Evolutionary conservation across 129 eudicot genomes (phyloP).

Genomic region (Scalesia atractyloides): DNA sequence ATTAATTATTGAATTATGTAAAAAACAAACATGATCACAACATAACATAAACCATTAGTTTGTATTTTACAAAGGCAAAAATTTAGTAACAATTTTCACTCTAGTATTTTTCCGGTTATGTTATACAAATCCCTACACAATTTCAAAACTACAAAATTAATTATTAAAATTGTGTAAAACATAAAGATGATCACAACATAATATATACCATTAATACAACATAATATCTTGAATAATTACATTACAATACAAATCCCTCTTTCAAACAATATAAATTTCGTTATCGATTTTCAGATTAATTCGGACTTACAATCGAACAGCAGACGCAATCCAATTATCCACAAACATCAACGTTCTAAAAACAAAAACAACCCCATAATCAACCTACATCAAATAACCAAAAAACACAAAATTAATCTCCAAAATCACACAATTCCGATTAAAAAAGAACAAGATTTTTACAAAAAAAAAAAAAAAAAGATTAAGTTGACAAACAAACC

Average conservation of each 20-base stretch:
- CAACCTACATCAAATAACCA: slow-evolving; percentile 52
- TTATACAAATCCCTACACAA: too few species aligned
- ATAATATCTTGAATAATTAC: background rate
- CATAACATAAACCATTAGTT: background rate
- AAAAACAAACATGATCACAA: background rate
- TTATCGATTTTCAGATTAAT: background rate
- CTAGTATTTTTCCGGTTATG: too few species aligned
- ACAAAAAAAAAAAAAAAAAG: background rate
- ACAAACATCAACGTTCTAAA: slow-evolving; percentile 93
- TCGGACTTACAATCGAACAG: slow-evolving; percentile 81
- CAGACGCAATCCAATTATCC: slow-evolving; percentile 82
- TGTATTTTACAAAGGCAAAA: slow-evolving; percentile 6
- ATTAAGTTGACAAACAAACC: slow-evolving; percentile 53
- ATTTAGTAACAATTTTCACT: background rate
- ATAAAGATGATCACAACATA: too few species aligned
- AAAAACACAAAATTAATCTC: background rate
- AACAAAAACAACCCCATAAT: slow-evolving; percentile 73
- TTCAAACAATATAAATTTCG: background rate
- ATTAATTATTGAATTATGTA: background rate
- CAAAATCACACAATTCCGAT: background rate
- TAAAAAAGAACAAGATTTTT: background rate
- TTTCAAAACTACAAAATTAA: too few species aligned
- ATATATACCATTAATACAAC: too few species aligned
- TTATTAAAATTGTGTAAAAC: too few species aligned
- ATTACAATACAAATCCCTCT: background rate